Evolutionary conservation across 305 asterid species (phyloP), one percentile per base, ranked within the genome.

Genomic region (Withania somnifera): DNA sequence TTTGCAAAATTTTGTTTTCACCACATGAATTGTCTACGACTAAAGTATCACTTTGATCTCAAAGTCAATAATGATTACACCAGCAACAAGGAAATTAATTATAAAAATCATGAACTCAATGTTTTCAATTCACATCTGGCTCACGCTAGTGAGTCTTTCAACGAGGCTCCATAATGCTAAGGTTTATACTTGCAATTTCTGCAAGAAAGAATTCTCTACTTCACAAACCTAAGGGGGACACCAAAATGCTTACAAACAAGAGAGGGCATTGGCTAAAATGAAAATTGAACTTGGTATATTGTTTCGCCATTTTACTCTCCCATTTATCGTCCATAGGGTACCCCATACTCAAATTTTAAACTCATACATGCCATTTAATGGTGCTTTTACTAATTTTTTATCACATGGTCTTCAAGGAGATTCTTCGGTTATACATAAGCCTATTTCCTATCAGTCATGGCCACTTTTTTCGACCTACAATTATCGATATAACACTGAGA

Each of bases 221-320:
- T 90, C 92, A 0, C 97, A 93, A 52, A 97, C 98, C 0, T 58
- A 91, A 76, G 98, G 97, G 4, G 98, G 98, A 51, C 98, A 93
- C 73, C 98, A 93, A 28, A 93, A 93, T 26, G 98, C 95, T 2
- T 97, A 93, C 79, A 93, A 92, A 63, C 92, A 92, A 82, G 93
- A 93, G 85, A 80, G 95, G 5, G 94, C 93, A 1, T 13, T 83
- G 63, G 90, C 90, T 30, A 93, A 91, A 86, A 90, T 89, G 76
- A 85, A 85, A n/a, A 88, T 88, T 20, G 90, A 83, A 24, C 42
- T 52, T 22, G 61, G 73, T 77, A 79, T 50, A 87, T 85, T 32
- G 53, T 85, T 82, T 30, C 90, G 40, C 86, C 87, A 10, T 88
- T 83, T 61, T 85, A 86, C 75, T 81, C 78, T 14, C 67, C 83